Conservation (phyloP, 2,329 filamentous ascomycete species). For the Tetracladium maxilliforme region DNA sequence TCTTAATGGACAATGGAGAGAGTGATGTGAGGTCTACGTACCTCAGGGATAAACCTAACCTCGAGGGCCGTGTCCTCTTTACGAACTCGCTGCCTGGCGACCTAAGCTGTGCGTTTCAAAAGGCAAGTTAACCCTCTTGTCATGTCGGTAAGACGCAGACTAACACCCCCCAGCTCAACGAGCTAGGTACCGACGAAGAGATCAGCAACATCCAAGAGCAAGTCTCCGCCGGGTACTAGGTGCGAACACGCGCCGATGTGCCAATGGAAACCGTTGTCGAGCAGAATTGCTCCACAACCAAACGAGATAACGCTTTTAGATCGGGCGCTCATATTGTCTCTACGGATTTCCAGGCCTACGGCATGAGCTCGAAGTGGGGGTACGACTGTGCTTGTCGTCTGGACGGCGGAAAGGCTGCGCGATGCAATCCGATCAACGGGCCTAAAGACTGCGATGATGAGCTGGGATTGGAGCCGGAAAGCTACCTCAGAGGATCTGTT, state of each 20-base stretch:
- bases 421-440: too few relatives aligned
- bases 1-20: slow-evolving; percentile 33
- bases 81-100: slow-evolving; percentile 29
- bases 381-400: slow-evolving; percentile 34
- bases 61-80: slow-evolving; percentile 30
- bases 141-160: slow-evolving; percentile 22
- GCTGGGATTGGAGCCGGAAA: too few relatives aligned
- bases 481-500: too few relatives aligned
- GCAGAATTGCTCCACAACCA: slow-evolving; percentile 21
- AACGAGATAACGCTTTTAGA: slow-evolving; percentile 20
- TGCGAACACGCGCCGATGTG: slow-evolving; percentile 30
- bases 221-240: too few relatives aligned
- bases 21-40: slow-evolving; percentile 27
- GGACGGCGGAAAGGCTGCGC: too few relatives aligned
- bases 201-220: too few relatives aligned
- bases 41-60: too few relatives aligned
- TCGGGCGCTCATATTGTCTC: slow-evolving; percentile 33
- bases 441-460: too few relatives aligned
- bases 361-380: slow-evolving; percentile 28
- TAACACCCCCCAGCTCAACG: too few relatives aligned
- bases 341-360: slow-evolving; percentile 30
- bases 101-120: slow-evolving; percentile 30
- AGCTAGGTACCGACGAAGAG: too few relatives aligned
- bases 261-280: slow-evolving; percentile 25
- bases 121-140: too few relatives aligned